Evolutionary conservation across 352 stramenopile genomes (phyloP), one percentile per base, ranked within the genome.

Genomic region (Globisporangium parvum): DNA sequence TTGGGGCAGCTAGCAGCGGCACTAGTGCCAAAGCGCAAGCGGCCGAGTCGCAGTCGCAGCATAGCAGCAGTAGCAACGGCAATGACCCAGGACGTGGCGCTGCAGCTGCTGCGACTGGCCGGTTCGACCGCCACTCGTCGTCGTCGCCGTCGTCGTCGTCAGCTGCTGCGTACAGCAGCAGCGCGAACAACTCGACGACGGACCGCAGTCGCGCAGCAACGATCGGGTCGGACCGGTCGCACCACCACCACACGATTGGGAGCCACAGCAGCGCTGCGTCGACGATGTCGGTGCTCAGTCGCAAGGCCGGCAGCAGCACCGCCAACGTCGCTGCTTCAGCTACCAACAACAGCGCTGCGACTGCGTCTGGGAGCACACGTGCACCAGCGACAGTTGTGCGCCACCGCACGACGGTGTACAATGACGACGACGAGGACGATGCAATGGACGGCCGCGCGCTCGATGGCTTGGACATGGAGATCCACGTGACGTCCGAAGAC

Each of bases 401-500:
- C 28, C 56, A 45, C 18, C 48, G 48, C 15, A n/a, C 48, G 40
- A 49, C 24, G 15, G 20, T 40, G 23, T 60, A 56, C 21, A 24
- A 48, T 14, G 50, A 55, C 37, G 69, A 67, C 39, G 68, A 67
- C n/a, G 55, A 68, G 3, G 63, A 77, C 23, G 63, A 74, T 14
- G 66, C 78, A 41, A 57, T 41, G 15, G 76, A 77, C 61, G 42
- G 23, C 31, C 33, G 52, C 41, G 12, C 45, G 45, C 45, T 55
- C 15, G 62, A 71, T 12, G 10, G 31, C 31, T 37, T 37, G 31
- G 76, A 75, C 50, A 83, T 80, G 51, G 74, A 87, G 55, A 69
- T 86, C 41, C 72, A 71, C 6, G 75, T 88, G 58, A 88, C 80
- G 12, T 85, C 80, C 0, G 80, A 88, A 54, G 80, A 88, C 53